Percentiles rank a stretch among this genome's conserved stretches.
phyloP scores from a whole-genome alignment of 805 yeast genomes.

The Yamadazyma endophytica region DNA sequence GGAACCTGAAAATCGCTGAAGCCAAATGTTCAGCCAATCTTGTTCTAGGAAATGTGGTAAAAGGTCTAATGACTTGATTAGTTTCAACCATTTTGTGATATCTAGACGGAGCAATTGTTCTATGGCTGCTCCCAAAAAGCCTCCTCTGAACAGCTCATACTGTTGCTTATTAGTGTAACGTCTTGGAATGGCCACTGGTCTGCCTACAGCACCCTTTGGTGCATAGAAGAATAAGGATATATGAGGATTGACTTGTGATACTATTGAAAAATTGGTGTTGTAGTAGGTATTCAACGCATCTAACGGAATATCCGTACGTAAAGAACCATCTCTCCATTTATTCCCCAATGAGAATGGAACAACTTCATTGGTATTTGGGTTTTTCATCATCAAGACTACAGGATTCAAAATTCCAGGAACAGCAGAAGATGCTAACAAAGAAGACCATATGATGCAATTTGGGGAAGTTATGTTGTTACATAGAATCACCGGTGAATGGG shows the following conservation, averaged over 20 bases:
- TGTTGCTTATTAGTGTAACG: constrained; percentile 34
- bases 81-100: constrained; percentile 70
- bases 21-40: constrained; percentile 77
- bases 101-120: constrained; percentile 71
- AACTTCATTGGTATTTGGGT: constrained; percentile 32
- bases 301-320: constrained; percentile 75
- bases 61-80: constrained; percentile 60
- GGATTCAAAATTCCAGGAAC: constrained; percentile 82
- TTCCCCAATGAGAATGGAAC: constrained; percentile 70
- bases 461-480: constrained; percentile 78
- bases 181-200: constrained; percentile 59
- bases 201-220: constrained; percentile 76
- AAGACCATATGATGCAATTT: constrained; percentile 76
- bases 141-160: constrained; percentile 59
- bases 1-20: constrained; percentile 71
- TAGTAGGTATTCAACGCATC: constrained; percentile 70
- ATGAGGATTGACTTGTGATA: constrained; percentile 82
- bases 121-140: constrained; percentile 66
- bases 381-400: constrained; percentile 71
- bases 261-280: constrained; percentile 71
- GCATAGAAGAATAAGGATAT: constrained; percentile 71
- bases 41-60: constrained; percentile 67
- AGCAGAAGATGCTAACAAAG: constrained; percentile 72
- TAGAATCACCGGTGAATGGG: constrained; percentile 74
- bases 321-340: constrained; percentile 76